Base-by-base conservation (phyloP, 768 basidiomycete species). In the Lactarius sp. region DNA sequence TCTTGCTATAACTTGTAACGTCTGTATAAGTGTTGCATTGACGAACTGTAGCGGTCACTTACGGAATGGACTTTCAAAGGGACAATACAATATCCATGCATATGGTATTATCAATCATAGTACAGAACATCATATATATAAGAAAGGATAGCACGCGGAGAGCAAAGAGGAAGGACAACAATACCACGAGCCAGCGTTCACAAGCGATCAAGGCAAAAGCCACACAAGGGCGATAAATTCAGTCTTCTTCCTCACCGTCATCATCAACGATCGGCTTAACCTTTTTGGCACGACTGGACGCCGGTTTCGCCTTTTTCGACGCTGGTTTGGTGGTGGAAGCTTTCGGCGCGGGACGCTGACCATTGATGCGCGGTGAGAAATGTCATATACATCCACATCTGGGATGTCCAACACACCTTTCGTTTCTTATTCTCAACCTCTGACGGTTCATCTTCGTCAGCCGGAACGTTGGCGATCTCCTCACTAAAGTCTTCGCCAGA, bases 391-490 rank as follows among this genome's bases (percentile, higher is more conserved):
- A 8, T 39, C 27, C 4, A 50, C 9, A 18, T 22, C 16, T 34
- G 46, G 36, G 10, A 36, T 50, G 22, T 8, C 8, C 5, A 18
- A 67, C 75, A 22, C 69, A 85, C 88, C 84, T 90, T 88, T 75
- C 87, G 85, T 76, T 91, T 92, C 78, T 85, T 88, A 69, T 61
- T 60, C 20, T 72, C 73, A 67, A 72, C 72, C 9, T 76, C 77
- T 7, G 56, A 75, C 2, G 78, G 77, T 12, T 83, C 81, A 14
- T 79, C 81, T 6, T 80, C 82, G 12, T 78, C 80, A n/a, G 71
- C 78, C 16, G 76, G 79, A 7, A 78, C 74, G 1, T 74, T 80
- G 63, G 70, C 79, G 70, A 77, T 70, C 49, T 76, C 80, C 6
- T 76, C 80, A 10, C 68, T 74, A 55, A 80, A 80, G 67, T 83